Conservation (phyloP, 2,329 filamentous ascomycete species). For the Epichloe gansuensis region DNA sequence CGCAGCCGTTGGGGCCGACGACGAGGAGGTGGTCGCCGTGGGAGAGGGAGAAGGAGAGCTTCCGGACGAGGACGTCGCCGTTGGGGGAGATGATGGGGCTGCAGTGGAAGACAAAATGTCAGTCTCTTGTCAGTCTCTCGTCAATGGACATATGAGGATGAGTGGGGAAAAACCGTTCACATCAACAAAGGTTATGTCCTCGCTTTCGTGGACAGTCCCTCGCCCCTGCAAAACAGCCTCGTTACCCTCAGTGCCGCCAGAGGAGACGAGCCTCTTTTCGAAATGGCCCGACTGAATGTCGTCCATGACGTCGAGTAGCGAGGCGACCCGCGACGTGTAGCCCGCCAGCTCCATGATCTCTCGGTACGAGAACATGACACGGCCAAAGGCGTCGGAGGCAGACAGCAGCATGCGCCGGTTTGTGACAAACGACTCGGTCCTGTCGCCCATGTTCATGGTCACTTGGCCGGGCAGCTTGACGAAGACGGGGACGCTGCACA, state of each 20-base stretch:
- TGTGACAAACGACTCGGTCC: conserved; percentile 73
- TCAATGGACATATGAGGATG: background rate
- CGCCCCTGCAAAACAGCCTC: conserved; percentile 70
- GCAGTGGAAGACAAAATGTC: conserved; percentile 6
- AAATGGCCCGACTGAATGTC: conserved; percentile 84
- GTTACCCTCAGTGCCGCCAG: conserved; percentile 69
- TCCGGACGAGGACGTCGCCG: conserved; percentile 78
- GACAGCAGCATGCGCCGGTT: conserved; percentile 85
- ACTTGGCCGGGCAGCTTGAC: conserved; percentile 72
- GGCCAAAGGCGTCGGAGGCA: conserved; percentile 88
- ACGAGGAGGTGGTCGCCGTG: conserved; percentile 86
- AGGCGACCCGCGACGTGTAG: conserved; percentile 85
- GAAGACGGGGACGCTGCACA: conserved; percentile 93
- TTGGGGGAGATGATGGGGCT: conserved; percentile 91
- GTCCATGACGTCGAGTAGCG: conserved; percentile 83
- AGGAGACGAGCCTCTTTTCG: conserved; percentile 92
- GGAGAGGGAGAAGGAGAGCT: conserved; percentile 74
- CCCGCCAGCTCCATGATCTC: conserved; percentile 93
- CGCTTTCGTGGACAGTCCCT: conserved; percentile 69
- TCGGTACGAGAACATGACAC: conserved; percentile 96
- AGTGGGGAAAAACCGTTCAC: conserved; percentile 42
- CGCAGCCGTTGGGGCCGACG: conserved; percentile 92
- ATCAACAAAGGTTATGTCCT: conserved; percentile 71
- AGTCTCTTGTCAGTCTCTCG: too few relatives aligned
- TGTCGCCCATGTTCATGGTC: conserved; percentile 54